Evolutionary conservation across 2,329 filamentous ascomycete species (phyloP).

Genomic region (Cytospora paraplurivora): DNA sequence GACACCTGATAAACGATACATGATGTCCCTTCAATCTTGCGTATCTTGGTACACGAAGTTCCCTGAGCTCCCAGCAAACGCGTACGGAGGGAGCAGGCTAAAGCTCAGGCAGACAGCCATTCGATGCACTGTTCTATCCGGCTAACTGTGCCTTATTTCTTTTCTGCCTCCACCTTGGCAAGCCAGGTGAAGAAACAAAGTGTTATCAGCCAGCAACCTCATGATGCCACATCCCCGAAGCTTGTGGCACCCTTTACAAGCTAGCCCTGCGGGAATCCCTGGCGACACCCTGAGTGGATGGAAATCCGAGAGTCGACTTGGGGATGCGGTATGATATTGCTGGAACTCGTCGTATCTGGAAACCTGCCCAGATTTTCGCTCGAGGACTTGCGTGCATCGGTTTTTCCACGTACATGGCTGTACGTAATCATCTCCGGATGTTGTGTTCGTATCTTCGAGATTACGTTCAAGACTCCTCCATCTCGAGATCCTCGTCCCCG

Average conservation of each 20-base stretch:
- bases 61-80: background rate
- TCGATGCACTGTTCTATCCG: background rate
- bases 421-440: background rate
- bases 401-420: background rate
- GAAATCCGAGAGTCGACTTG: background rate
- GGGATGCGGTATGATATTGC: background rate
- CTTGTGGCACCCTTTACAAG: background rate
- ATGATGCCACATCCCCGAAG: background rate
- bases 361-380: background rate
- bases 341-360: background rate
- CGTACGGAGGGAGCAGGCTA: background rate
- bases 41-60: background rate
- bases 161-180: background rate
- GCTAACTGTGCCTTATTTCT: background rate
- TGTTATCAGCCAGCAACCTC: background rate
- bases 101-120: background rate
- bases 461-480: constrained; percentile 44
- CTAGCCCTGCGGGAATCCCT: background rate
- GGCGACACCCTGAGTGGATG: background rate
- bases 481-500: constrained; percentile 54
- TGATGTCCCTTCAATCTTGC: background rate
- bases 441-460: background rate
- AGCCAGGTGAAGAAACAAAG: background rate
- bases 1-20: background rate
- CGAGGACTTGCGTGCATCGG: background rate